phyloP scores from a whole-genome alignment of 805 yeast genomes.

The Alloascoidea hylecoeti region DNA sequence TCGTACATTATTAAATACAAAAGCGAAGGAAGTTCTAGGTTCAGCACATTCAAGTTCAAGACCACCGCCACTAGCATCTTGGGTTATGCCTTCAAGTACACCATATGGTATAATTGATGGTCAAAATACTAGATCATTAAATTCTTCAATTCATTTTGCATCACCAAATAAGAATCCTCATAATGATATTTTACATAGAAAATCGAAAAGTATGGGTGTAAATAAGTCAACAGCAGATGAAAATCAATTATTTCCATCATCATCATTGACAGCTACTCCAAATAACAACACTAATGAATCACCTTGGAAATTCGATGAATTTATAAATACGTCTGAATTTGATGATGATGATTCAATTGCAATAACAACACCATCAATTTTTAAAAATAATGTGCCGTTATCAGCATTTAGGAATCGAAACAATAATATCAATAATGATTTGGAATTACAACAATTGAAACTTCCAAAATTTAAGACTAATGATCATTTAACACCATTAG shows the following conservation, averaged over 20 bases:
- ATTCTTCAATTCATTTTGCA: slow-evolving; percentile 19
- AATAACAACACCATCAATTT: not conserved
- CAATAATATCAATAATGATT: not conserved
- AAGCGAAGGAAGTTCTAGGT: slow-evolving; percentile 57
- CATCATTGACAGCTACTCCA: no score
- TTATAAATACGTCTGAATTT: slow-evolving; percentile 62
- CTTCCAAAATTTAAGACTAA: no score
- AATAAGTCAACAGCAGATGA: slow-evolving; percentile 10
- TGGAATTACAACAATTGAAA: not conserved
- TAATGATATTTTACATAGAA: slow-evolving; percentile 14
- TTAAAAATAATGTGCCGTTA: not conserved
- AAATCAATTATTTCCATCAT: no score
- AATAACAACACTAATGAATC: slow-evolving; percentile 20
- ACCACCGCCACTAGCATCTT: slow-evolving; percentile 72
- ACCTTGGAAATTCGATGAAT: slow-evolving; percentile 42
- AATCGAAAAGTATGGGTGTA: slow-evolving; percentile 10
- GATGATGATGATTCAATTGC: slow-evolving; percentile 27
- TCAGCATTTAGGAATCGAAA: not conserved
- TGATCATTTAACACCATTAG: not conserved
- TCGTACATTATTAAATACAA: slow-evolving; percentile 41
- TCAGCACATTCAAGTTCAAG: slow-evolving; percentile 62
- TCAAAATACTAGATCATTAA: slow-evolving; percentile 54
- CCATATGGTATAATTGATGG: slow-evolving; percentile 83
- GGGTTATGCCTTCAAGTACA: slow-evolving; percentile 51
- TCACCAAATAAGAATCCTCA: slow-evolving; percentile 3